phyloP scores from a whole-genome alignment of 257 asterid genomes.

The Scutellaria minor region DNA sequence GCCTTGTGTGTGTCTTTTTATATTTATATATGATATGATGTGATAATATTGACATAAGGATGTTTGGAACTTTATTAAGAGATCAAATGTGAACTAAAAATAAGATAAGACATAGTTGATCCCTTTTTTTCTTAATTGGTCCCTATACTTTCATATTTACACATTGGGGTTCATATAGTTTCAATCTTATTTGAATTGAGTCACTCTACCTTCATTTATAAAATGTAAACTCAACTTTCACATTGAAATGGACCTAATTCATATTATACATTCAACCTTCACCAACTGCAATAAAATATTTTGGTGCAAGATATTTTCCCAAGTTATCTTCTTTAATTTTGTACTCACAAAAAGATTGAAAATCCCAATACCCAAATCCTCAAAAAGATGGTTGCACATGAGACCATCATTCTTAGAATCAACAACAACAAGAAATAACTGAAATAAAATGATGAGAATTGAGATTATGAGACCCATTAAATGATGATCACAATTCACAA shows the following conservation, averaged over 20 bases:
- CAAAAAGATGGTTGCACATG: constrained; percentile 43
- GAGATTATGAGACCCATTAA: constrained; percentile 27
- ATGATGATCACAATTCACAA: constrained; percentile 27
- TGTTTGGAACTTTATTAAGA: neutral
- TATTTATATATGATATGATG: neutral
- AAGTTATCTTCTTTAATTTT: constrained; percentile 17
- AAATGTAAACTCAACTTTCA: no score
- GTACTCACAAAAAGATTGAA: constrained; percentile 14
- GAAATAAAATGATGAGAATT: constrained; percentile 15
- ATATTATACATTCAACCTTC: neutral
- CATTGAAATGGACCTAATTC: no score
- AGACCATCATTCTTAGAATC: constrained; percentile 43
- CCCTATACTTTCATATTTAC: no score
- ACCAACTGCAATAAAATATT: neutral
- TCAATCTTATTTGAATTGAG: no score
- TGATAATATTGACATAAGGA: neutral
- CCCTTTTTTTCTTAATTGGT: no score
- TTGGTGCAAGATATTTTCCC: neutral
- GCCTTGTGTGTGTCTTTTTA: neutral
- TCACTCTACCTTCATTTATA: no score
- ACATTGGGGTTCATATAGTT: no score
- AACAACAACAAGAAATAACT: constrained; percentile 4
- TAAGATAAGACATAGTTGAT: no score
- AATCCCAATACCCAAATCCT: constrained; percentile 21
- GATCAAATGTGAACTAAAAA: no score